These are phyloP conservation scores for Asterochloris sp. DNA, from an alignment of 139 green algal species.

Conservation along the genomic window DNA sequence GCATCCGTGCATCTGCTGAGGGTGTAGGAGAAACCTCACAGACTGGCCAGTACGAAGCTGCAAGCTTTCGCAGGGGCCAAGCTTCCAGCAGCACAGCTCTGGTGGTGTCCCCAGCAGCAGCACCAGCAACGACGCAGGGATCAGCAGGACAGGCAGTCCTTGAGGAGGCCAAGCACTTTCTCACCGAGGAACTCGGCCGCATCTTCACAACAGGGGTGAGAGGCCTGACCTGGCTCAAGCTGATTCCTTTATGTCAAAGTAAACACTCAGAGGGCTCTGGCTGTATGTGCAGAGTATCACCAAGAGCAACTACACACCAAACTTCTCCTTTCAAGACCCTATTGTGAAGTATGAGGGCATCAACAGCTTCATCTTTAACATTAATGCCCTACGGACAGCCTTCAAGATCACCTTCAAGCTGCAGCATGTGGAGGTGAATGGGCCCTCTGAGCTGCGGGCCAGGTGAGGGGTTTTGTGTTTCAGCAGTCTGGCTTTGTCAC, in stretches of 20 bases:
- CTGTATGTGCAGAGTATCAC: not conserved
- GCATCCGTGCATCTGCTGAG: too few species aligned
- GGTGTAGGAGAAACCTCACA: too few species aligned
- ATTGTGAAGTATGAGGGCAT: slow-evolving; percentile 27
- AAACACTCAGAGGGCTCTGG: not conserved
- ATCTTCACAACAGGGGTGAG: slow-evolving; percentile 11
- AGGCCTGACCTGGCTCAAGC: not conserved
- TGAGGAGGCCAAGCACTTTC: slow-evolving; percentile 5
- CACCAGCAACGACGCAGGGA: not conserved
- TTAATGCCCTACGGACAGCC: slow-evolving; percentile 36
- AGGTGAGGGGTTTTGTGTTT: slow-evolving; percentile 8
- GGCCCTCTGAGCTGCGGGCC: slow-evolving; percentile 33
- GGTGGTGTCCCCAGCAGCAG: not conserved
- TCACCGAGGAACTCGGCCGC: not conserved
- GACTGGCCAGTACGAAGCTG: too few species aligned
- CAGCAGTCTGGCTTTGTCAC: not conserved
- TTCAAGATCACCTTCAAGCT: slow-evolving; percentile 57
- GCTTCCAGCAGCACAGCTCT: not conserved
- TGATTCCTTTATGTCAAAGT: not conserved
- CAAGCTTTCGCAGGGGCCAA: too few species aligned
- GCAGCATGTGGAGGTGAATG: slow-evolving; percentile 34
- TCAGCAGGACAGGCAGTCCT: not conserved
- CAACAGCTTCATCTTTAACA: slow-evolving; percentile 32
- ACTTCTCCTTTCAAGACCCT: slow-evolving; percentile 52
- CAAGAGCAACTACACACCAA: not conserved